Base-by-base conservation (phyloP, 2,329 filamentous ascomycete genomes). In the Monilinia aucupariae region DNA sequence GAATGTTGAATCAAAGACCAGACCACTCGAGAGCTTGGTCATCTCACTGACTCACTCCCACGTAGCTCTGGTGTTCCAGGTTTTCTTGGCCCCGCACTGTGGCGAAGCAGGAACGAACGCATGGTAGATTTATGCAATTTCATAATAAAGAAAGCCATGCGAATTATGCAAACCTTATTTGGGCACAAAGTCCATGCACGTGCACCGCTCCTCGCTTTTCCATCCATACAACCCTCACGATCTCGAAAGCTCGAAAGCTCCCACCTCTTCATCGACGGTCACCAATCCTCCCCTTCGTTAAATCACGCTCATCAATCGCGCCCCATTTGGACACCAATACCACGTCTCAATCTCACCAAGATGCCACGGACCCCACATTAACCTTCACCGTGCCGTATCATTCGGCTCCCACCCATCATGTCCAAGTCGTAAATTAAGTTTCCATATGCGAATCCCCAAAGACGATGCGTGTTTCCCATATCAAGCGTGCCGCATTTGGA, bases 391-490 rank as follows among this genome's bases (percentile, higher is more conserved):
- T 15, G 20, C 17, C n/a, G 17, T 39, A 3, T 20, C 17, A 37
- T 15, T 55, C 15, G 9, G 4, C 6, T 25, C 25, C 1, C 1
- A 55, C 32, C 9, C 10, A 45, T 17, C 32, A 9, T 32, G 32
- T 22, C 32, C 7, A 4, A 15, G 6, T 45, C 10, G 25, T 22
- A 30, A 45, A 32, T 45, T 20, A 22, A 37, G 13, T 12, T 37
- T 37, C 10, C 13, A 3, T 9, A 56, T 56, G 53, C 39, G 12
- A 56, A 45, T 56, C 27, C 53, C 27, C 7, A 34, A 47, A 47
- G 20, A 34, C 53, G 41, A 56, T 56, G 15, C 7, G 12, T 17
- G 5, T 61, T 61, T 53, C 47, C 59, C 59, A 54, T 61, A 27
- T 7, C 5, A 7, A 12, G 9, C 4, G 15, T 9, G 39, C 59